Evolutionary conservation across 2,329 filamentous ascomycete genomes (phyloP), one percentile per base, ranked within the genome.

Genomic region (Botrytis fragariae): DNA sequence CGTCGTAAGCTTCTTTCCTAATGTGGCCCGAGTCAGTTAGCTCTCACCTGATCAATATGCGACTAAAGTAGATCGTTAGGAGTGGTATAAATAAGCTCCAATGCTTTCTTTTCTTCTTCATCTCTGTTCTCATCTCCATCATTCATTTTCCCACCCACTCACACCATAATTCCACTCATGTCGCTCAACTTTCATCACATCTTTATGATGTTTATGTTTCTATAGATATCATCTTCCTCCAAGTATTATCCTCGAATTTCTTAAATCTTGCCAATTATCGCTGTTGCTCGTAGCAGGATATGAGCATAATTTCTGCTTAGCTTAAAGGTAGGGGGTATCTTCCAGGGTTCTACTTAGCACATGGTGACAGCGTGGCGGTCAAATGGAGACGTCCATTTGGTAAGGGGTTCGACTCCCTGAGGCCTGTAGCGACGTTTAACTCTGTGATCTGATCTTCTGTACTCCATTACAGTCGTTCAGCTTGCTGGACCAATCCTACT

Each of bases 401-500:
- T 67, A 12, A 67, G 4, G 44, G 29, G 29, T 51, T 67, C 29
- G 44, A 67, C 29, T 25, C 63, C 63, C 42, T 8, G 42, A 67
- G 42, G 29, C 63, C 32, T 65, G 42, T 4, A n/a, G 22, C 25
- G 12, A 16, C 22, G 18, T 48, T 22, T 25, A n/a, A 10, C 14
- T 22, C 5, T 35, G n/a, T 9, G 22, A 65, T 9, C 0, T 7
- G 63, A 22, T 20, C 42, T 48, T 35, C 63, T 65, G 63, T 65
- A 32, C 45, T n/a, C 63, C 20, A 67, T 16, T 48, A 18, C 20
- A 51, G 63, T 67, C 32, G 29, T 51, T 51, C 63, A 67, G 44
- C 63, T 67, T 67, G 61, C 61, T 44, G n/a, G n/a, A 63, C 25
- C 39, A 59, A 32, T 35, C 39, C 37, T 63, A 44, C 61, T 63